A percentile compares a stretch with the other conserved stretches of the same genome.
phyloP scores from a whole-genome alignment of 768 basidiomycete genomes.

The Pisolithus microcarpus region DNA sequence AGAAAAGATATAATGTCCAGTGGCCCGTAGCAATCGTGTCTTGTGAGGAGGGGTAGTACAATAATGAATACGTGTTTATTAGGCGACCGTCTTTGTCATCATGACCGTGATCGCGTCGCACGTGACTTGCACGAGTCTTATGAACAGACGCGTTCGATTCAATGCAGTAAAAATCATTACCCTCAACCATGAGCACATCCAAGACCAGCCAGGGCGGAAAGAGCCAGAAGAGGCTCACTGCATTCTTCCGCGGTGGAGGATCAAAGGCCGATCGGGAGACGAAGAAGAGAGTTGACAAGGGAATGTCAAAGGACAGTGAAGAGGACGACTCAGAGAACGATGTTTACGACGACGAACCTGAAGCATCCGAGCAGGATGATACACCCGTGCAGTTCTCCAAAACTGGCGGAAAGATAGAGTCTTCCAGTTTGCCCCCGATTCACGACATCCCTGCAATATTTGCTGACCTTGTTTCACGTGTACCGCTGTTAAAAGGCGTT shows the following conservation, averaged over 20 bases:
- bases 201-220: slow-evolving; percentile 37
- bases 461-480: slow-evolving; percentile 59
- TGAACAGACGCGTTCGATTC: slow-evolving; percentile 7
- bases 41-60: no score
- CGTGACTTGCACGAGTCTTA: slow-evolving; percentile 2
- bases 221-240: slow-evolving; percentile 46
- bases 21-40: no score
- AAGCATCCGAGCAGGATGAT: slow-evolving; percentile 26
- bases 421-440: slow-evolving; percentile 71
- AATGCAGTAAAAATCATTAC: not conserved
- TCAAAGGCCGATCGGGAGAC: slow-evolving; percentile 18
- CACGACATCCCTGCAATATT: slow-evolving; percentile 68
- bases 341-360: slow-evolving; percentile 29
- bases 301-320: slow-evolving; percentile 22
- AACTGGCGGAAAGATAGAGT: slow-evolving; percentile 38
- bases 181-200: slow-evolving; percentile 33
- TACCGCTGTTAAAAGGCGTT: slow-evolving; percentile 59
- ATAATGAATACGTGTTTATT: no score
- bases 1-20: no score
- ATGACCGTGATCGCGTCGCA: not conserved
- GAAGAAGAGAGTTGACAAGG: slow-evolving; percentile 17
- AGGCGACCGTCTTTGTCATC: not conserved
- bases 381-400: slow-evolving; percentile 28
- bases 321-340: slow-evolving; percentile 22
- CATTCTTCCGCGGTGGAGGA: slow-evolving; percentile 44